phyloP scores from a whole-genome alignment of 345 rosid genomes.

The Corchorus olitorius region DNA sequence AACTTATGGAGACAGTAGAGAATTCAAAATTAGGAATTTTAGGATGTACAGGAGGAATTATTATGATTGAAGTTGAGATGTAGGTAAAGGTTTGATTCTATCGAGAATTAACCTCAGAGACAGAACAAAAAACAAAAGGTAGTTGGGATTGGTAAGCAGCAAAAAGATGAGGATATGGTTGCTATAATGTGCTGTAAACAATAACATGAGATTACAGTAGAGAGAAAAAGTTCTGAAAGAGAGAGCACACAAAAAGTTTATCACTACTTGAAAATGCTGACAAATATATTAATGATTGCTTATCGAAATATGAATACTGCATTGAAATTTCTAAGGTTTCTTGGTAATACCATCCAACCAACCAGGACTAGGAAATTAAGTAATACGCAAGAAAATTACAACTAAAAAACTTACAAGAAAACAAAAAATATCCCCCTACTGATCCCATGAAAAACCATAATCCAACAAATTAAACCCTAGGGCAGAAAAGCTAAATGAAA shows the following conservation, averaged over 20 bases:
- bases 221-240: no score
- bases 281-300: no score
- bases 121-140: background rate
- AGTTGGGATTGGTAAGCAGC: background rate
- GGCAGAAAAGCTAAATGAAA: background rate
- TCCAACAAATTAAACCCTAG: background rate
- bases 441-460: background rate
- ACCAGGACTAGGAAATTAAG: no score
- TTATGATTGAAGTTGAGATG: background rate
- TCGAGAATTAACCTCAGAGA: background rate
- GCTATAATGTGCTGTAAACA: background rate
- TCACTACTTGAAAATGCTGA: no score
- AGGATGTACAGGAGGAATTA: background rate
- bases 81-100: background rate
- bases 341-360: no score
- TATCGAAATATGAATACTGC: no score
- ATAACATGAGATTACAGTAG: conserved; percentile 1
- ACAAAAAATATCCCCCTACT: no score
- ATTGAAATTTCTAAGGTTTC: no score
- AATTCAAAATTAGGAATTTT: background rate
- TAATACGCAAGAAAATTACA: no score
- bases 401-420: no score
- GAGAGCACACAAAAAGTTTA: no score
- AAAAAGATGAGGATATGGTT: conserved; percentile 5
- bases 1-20: background rate